Base-by-base conservation (phyloP, 2,329 filamentous ascomycete species). In the Epichloe elymi region DNA sequence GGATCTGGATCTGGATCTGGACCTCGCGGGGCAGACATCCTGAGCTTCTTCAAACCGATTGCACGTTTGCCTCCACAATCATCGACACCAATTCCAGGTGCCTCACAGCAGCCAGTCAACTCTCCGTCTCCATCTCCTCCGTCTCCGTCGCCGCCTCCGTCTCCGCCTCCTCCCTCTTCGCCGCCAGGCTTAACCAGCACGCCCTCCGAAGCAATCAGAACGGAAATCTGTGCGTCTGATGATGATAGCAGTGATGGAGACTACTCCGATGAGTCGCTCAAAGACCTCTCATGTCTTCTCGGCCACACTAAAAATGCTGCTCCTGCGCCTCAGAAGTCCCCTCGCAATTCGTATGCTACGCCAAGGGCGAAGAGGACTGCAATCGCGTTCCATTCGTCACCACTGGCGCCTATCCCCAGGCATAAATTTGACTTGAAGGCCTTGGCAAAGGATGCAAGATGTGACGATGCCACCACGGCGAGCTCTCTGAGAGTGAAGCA, bases 221-320 rank as follows among this genome's bases (percentile, higher is more conserved):
- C 56, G 12, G 69, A 83, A 51, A 85, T 90, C 40, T 74, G 74
- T 44, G 82, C 79, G 50, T 89, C 86, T 0, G 86, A 90, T 59
- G 83, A 85, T 10, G 84, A 86, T n/a, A 76, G 76, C 17, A 75
- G 74, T 30, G 74, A 82, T 57, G 77, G 73, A 38, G 57, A 56
- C 38, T 63, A 60, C 17, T 80, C 80, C 17, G 77, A 79, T 26
- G 75, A 75, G 46, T 83, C 83, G 0, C 70, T 83, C 14, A 73
- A 76, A 5, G 71, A 76, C 42, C 63, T 83, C 1, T 62, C 65
- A 8, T 55, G 59, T 33, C 62, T 68, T 11, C 58, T 70, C 11
- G 59, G 63, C 5, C 57, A 57, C 41, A 8, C 54, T 49, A n/a
- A 44, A 56, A 46, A 55, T 56, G 35, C 44, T 53, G 35, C 39